Evolutionary conservation across 2,329 filamentous ascomycete species (phyloP).

Genomic region (Stemphylium vesicarium): DNA sequence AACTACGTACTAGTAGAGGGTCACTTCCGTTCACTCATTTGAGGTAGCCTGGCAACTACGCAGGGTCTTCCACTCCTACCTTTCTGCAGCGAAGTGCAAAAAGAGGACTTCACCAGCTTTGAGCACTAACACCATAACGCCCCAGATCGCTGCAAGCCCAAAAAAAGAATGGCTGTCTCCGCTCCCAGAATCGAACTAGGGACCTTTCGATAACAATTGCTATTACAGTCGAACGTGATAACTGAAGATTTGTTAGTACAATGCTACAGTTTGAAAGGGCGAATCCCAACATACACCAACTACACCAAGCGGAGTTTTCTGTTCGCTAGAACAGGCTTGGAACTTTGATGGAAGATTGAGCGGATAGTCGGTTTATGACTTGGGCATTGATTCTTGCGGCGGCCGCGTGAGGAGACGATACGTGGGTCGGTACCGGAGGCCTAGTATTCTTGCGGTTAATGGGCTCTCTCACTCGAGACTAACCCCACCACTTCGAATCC

Average conservation of each 20-base stretch:
- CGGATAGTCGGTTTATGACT: too few relatives aligned
- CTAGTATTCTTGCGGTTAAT: not conserved
- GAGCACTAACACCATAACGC: not conserved
- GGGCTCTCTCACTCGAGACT: not conserved
- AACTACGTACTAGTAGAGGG: too few relatives aligned
- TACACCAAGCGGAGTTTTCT: constrained; percentile 35
- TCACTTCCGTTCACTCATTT: too few relatives aligned
- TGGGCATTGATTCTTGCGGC: too few relatives aligned
- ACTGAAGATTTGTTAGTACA: not conserved
- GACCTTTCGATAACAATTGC: constrained; percentile 44
- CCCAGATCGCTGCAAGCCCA: not conserved
- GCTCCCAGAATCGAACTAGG: constrained; percentile 42
- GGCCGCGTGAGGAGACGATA: too few relatives aligned
- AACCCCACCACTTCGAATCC: constrained; percentile 1
- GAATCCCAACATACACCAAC: constrained; percentile 30
- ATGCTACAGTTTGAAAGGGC: not conserved
- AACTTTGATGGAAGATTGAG: constrained; percentile 7
- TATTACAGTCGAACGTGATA: constrained; percentile 49
- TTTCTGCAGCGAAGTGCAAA: not conserved
- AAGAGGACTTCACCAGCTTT: not conserved
- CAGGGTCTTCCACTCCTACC: not conserved
- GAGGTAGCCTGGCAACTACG: too few relatives aligned
- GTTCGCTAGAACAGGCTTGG: constrained; percentile 21
- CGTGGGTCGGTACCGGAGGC: not conserved
- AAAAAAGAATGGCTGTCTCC: constrained; percentile 37